Evolutionary conservation across 805 yeast genomes (phyloP), one percentile per base, ranked within the genome.

Genomic region (Scheffersomyces coipomensis): DNA sequence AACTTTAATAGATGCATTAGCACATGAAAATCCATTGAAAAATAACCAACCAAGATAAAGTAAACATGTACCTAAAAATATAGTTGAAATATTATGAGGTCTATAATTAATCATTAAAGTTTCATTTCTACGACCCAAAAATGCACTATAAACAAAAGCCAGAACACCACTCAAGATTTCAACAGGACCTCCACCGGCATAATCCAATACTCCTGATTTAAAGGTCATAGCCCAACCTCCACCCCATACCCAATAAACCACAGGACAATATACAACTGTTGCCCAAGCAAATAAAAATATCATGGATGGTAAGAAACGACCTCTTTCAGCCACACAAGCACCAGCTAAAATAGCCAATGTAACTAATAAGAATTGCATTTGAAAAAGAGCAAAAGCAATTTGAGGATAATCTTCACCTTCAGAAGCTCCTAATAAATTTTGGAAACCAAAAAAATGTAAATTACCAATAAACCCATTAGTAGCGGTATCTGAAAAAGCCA

Each of bases 181-280:
- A 19, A 91, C 97, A 1, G 97, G 96, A 0, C 97, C 97, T 40
- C 98, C 98, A 22, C 99, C 99, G 18, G 99, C 99, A 62, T 87
- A 91, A 60, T 91, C 99, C 37, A 91, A 71, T 1, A 83, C 98
- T 5, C 96, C 97, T 81, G 96, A 91, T 51, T 80, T 73, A 61
- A 61, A 69, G 12, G 45, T 35, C 49, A 75, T 75, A 26, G 96
- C 96, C 98, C 98, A 91, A 29, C 99, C 98, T 33, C 82, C 83
- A 40, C 88, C 85, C 98, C 98, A 91, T 39, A 87, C 81, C 97
- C 98, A 90, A 64, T 81, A 88, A 5, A 91, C 91, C n/a, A 91
- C 76, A 0, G 98, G 98, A 58, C 95, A 85, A 65, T 91, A 91
- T 11, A 90, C 97, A 4, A 88, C 53, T 2, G 99, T 91, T 10